Conservation (phyloP, 345 rosid species). For the Linum usitatissimum region DNA sequence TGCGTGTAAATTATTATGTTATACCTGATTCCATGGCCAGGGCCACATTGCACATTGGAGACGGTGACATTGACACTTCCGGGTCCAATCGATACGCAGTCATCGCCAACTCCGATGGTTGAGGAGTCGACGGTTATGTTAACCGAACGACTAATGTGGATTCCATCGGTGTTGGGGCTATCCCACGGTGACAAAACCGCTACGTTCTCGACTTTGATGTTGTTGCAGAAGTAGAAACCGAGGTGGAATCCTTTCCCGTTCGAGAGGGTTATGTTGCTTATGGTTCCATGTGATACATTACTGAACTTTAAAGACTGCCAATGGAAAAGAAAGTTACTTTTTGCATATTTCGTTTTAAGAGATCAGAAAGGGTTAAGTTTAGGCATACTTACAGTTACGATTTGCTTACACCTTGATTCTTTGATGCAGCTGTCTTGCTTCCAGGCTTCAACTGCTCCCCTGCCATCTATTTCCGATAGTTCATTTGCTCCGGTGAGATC, state of each 20-base stretch:
- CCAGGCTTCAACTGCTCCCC: constrained; percentile 39
- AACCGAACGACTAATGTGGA: constrained; percentile 36
- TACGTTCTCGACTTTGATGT: constrained; percentile 22
- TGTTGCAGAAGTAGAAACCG: constrained; percentile 18
- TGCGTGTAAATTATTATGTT: no score
- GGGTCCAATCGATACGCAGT: constrained; percentile 48
- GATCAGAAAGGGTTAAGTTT: no score
- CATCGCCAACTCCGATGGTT: constrained; percentile 42
- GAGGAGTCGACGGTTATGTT: constrained; percentile 30
- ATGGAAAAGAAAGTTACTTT: no score
- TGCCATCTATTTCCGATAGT: constrained; percentile 24
- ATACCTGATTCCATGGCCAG: constrained; percentile 65
- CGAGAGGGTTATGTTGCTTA: constrained; percentile 25
- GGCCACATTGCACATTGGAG: constrained; percentile 28
- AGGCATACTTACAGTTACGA: constrained; percentile 27
- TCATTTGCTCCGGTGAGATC: constrained; percentile 16
- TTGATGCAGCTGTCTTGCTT: constrained; percentile 20
- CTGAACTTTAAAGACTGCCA: constrained; percentile 33
- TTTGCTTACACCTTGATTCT: constrained; percentile 15
- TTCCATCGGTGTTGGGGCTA: constrained; percentile 66
- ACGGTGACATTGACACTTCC: constrained; percentile 33
- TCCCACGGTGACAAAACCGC: constrained; percentile 32
- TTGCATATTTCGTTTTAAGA: no score
- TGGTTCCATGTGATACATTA: constrained; percentile 28
- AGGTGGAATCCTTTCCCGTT: constrained; percentile 46